Percentiles rank a stretch among this genome's conserved stretches.
phyloP scores from a whole-genome alignment of 495 filamentous ascomycete genomes.

The Jackrogersella minutella region DNA sequence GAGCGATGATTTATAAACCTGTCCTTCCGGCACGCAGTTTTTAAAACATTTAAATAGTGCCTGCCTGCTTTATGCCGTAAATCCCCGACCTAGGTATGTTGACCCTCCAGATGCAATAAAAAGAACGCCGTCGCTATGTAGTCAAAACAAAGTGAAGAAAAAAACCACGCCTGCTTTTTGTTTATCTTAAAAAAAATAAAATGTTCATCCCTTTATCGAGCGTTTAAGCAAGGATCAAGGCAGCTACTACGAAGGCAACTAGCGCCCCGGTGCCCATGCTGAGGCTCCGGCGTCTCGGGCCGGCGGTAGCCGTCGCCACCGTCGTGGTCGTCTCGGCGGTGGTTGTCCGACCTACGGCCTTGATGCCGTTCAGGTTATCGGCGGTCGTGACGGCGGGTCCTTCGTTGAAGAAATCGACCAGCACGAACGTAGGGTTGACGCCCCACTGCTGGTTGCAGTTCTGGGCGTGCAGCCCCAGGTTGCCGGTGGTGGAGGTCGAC shows the following conservation, averaged over 20 bases:
- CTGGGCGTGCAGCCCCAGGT: constrained; percentile 65
- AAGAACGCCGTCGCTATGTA: constrained; percentile 47
- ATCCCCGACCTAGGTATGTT: neutral
- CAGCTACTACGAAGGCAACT: constrained; percentile 45
- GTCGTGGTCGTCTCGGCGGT: neutral
- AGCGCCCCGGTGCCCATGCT: constrained; percentile 39
- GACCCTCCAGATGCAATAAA: neutral
- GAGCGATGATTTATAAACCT: neutral
- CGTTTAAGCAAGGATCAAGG: constrained; percentile 38
- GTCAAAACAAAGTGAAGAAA: constrained; percentile 10
- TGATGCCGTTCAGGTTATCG: constrained; percentile 65
- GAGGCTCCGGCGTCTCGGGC: neutral
- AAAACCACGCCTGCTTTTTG: constrained; percentile 12
- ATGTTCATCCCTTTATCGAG: neutral
- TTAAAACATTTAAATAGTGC: neutral
- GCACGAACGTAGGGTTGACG: constrained; percentile 63
- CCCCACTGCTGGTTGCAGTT: constrained; percentile 64
- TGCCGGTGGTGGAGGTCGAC: constrained; percentile 54
- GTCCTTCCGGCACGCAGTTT: neutral
- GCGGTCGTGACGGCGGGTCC: constrained; percentile 67
- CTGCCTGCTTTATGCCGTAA: neutral
- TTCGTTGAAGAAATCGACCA: constrained; percentile 74
- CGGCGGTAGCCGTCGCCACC: constrained; percentile 20
- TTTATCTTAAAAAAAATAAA: too few species aligned
- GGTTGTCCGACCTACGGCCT: constrained; percentile 45